phyloP scores from a whole-genome alignment of 805 yeast genomes.

The Debaryomyces maramus region DNA sequence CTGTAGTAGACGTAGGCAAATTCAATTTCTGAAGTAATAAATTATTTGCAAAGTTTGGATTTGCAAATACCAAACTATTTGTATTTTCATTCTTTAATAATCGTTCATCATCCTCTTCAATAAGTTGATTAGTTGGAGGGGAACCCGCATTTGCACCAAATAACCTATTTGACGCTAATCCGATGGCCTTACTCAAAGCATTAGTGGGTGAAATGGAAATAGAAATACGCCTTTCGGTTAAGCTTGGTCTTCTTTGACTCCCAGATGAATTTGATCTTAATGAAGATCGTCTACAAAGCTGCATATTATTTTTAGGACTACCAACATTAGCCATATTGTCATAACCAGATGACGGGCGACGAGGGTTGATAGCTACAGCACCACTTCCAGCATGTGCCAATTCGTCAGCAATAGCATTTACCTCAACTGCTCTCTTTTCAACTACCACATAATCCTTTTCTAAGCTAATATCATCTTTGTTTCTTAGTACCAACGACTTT shows the following conservation, averaged over 20 bases:
- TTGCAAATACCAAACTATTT: slow-evolving; percentile 21
- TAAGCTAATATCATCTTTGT: slow-evolving; percentile 48
- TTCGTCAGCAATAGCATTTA: slow-evolving; percentile 93
- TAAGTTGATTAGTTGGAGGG: slow-evolving; percentile 8
- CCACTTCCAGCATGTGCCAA: slow-evolving; percentile 63
- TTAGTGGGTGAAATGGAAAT: slow-evolving; percentile 78
- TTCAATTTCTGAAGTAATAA: slow-evolving; percentile 34
- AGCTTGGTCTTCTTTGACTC: slow-evolving; percentile 59
- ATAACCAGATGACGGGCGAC: slow-evolving; percentile 30
- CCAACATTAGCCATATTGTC: slow-evolving; percentile 13
- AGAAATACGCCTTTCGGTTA: slow-evolving; percentile 63
- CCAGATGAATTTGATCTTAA: slow-evolving; percentile 50
- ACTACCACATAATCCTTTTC: slow-evolving; percentile 93
- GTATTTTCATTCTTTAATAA: slow-evolving; percentile 9
- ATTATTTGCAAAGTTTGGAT: slow-evolving; percentile 36
- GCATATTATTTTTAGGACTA: slow-evolving; percentile 1
- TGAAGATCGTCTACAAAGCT: slow-evolving; percentile 28
- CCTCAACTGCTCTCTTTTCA: slow-evolving; percentile 92
- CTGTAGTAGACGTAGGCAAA: slow-evolving; percentile 29
- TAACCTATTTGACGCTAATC: slow-evolving; percentile 81
- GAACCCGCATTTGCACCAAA: slow-evolving; percentile 51
- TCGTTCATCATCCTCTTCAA: slow-evolving; percentile 10
- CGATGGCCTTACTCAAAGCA: slow-evolving; percentile 85
- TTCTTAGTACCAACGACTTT: slow-evolving; percentile 13
- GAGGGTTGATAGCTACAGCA: slow-evolving; percentile 44